phyloP scores from a whole-genome alignment of 495 filamentous ascomycete species.

The Hypoxylon lienhwacheense region DNA sequence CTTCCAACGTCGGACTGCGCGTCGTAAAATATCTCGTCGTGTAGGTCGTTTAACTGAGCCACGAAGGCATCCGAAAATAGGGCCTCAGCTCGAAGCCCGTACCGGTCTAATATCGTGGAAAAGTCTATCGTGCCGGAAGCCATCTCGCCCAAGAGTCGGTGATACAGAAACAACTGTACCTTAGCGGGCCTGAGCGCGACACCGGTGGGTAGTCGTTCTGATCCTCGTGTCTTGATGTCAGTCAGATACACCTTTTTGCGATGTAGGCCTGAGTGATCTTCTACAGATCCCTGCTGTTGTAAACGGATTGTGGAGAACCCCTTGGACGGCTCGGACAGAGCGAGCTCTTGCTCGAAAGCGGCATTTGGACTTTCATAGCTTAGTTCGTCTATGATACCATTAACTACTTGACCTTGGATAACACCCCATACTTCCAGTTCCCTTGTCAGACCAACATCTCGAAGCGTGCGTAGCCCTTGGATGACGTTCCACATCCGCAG shows the following conservation, averaged over 20 bases:
- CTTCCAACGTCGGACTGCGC: conserved; percentile 29
- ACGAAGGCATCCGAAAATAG: conserved; percentile 81
- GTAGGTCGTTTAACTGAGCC: conserved; percentile 69
- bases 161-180: conserved; percentile 90
- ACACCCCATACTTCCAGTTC: conserved; percentile 94
- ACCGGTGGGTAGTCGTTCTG: conserved; percentile 62
- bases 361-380: conserved; percentile 75
- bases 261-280: conserved; percentile 58
- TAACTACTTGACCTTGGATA: conserved; percentile 79
- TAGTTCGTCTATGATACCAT: conserved; percentile 87
- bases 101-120: conserved; percentile 64
- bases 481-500: conserved; percentile 90
- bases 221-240: conserved; percentile 83
- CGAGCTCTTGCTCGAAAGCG: conserved; percentile 60
- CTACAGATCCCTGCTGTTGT: conserved; percentile 34
- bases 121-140: conserved; percentile 72
- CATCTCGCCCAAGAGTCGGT: conserved; percentile 76
- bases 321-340: conserved; percentile 36
- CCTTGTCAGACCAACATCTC: conserved; percentile 77
- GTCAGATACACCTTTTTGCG: conserved; percentile 73
- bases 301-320: conserved; percentile 13
- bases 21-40: conserved; percentile 58
- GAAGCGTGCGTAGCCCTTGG: conserved; percentile 75
- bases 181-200: conserved; percentile 73
- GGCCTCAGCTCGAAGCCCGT: conserved; percentile 63